These are phyloP conservation scores for Verruconis gallopava DNA, from an alignment of 2,329 filamentous ascomycete genomes.

Conservation along the genomic window DNA sequence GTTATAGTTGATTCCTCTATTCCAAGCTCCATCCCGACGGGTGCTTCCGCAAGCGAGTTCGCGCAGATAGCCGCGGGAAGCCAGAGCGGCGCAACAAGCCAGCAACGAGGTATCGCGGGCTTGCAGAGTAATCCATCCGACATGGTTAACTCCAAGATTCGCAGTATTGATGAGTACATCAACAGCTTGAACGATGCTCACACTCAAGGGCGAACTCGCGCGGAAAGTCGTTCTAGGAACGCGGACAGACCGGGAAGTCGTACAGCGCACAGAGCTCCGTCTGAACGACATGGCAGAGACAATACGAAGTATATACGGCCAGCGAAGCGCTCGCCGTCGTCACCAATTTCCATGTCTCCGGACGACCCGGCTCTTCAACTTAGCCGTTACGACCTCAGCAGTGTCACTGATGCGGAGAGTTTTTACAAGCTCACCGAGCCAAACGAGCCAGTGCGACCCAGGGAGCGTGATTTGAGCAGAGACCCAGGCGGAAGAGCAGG, in stretches of 20 bases:
- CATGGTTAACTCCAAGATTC: conserved; percentile 39
- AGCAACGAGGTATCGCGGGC: not conserved
- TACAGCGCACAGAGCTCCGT: conserved; percentile 39
- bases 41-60: conserved; percentile 41
- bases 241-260: conserved; percentile 36
- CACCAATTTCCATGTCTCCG: conserved; percentile 86
- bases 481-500: not conserved
- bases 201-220: conserved; percentile 40
- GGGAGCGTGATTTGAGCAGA: conserved; percentile 2
- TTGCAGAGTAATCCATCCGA: not conserved
- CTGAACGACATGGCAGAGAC: conserved; percentile 56
- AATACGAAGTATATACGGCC: conserved; percentile 57
- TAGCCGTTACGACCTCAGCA: conserved; percentile 29
- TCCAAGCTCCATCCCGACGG: conserved; percentile 14
- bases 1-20: conserved; percentile 18
- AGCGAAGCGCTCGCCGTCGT: conserved; percentile 78
- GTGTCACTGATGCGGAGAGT: conserved; percentile 12
- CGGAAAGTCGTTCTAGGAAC: conserved; percentile 33
- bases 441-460: conserved; percentile 2
- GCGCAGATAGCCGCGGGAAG: conserved; percentile 20
- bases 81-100: not conserved
- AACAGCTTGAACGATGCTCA: conserved; percentile 71
- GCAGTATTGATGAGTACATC: conserved; percentile 72
- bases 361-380: conserved; percentile 51
- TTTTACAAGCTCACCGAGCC: conserved; percentile 32